phyloP scores from a whole-genome alignment of 441 rosid genomes.

The Bocquillonia castaneifolia region DNA sequence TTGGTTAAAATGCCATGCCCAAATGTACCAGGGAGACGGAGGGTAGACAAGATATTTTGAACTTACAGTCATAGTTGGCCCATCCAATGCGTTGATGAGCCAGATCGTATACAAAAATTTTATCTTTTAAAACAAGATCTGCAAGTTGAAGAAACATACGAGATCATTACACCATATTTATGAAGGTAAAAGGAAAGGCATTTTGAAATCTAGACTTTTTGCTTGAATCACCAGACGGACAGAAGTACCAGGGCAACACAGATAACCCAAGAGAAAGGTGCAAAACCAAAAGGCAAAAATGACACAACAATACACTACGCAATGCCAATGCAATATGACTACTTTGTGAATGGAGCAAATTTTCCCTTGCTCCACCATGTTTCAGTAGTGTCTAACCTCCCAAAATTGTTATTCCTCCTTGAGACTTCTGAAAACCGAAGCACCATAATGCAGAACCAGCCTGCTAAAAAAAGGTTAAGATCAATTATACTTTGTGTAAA shows the following conservation, averaged over 20 bases:
- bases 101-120: slow-evolving; percentile 81
- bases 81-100: slow-evolving; percentile 88
- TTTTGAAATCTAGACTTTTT: background rate
- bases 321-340: background rate
- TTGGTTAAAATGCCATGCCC: background rate
- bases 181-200: background rate
- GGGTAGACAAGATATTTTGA: background rate
- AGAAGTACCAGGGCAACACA: background rate
- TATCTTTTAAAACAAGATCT: slow-evolving; percentile 92
- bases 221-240: background rate
- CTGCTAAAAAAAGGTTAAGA: slow-evolving; percentile 32
- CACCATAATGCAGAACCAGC: slow-evolving; percentile 83
- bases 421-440: slow-evolving; percentile 68
- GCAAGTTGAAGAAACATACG: slow-evolving; percentile 27
- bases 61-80: slow-evolving; percentile 89
- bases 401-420: slow-evolving; percentile 56
- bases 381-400: slow-evolving; percentile 54
- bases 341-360: background rate
- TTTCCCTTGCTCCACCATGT: background rate
- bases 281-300: background rate
- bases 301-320: background rate
- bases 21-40: background rate
- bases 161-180: background rate
- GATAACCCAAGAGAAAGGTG: background rate
- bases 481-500: slow-evolving; percentile 8